phyloP scores from a whole-genome alignment of 108 stramenopile species.

The Nitzschia inconspicua region DNA sequence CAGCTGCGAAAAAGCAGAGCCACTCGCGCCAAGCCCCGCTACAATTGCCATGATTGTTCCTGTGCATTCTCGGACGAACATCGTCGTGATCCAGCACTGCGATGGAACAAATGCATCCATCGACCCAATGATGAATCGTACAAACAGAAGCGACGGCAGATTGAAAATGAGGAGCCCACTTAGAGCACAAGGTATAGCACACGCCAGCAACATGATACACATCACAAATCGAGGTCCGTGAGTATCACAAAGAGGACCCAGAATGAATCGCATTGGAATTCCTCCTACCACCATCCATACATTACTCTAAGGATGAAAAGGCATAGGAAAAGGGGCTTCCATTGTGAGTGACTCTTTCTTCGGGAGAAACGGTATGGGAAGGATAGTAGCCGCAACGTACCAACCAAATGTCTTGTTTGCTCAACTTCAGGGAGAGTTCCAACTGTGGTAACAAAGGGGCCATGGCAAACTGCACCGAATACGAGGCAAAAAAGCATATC shows the following conservation, averaged over 20 bases:
- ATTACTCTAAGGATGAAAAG: too few relatives aligned
- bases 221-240: conserved; percentile 10
- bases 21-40: conserved; percentile 70
- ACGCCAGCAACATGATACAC: conserved; percentile 44
- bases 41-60: conserved; percentile 64
- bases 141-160: conserved; percentile 21
- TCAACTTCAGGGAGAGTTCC: conserved; percentile 37
- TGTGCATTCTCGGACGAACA: conserved; percentile 51
- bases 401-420: conserved; percentile 60
- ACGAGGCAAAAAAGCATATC: conserved; percentile 72
- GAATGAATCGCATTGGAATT: conserved; percentile 44
- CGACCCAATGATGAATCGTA: conserved; percentile 59
- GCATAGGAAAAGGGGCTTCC: too few relatives aligned
- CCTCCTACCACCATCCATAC: conserved; percentile 61
- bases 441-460: conserved; percentile 75
- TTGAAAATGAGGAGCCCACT: conserved; percentile 37
- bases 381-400: background rate
- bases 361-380: too few relatives aligned
- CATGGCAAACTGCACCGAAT: conserved; percentile 80
- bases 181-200: conserved; percentile 27
- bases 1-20: conserved; percentile 64
- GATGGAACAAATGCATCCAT: conserved; percentile 55
- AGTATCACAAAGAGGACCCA: conserved; percentile 15
- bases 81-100: conserved; percentile 63
- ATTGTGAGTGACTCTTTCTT: too few relatives aligned